Evolutionary conservation across 2,329 filamentous ascomycete genomes (phyloP), one percentile per base, ranked within the genome.

Genomic region (Pseudopithomyces maydicus): DNA sequence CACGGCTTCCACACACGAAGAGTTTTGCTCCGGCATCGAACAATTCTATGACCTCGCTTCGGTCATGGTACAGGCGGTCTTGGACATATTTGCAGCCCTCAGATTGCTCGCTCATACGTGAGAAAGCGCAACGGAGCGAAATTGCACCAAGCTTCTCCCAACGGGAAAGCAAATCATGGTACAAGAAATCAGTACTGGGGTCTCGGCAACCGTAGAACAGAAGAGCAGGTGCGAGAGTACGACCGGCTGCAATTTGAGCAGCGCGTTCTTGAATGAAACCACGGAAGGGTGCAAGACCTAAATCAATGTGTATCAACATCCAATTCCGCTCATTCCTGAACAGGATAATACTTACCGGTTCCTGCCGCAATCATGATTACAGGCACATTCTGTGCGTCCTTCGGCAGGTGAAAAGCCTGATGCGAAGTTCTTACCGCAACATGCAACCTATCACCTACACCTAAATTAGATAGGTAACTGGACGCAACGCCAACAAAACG

Each of bases 91-190:
- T 78, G 62, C 77, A 84, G 0, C 82, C 85, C 6, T 79, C 72
- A 0, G 81, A 81, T 11, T 66, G 46, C 4, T 74, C 71, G 2
- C 70, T 55, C 10, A 69, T 65, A 3, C 78, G 80, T 47, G 84
- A 87, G 68, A 83, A 91, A 0, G 88, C 87, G 60, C 85, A 81
- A 0, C 81, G 78, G 0, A 91, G 80, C 1, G 82, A 79, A 0
- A 91, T 86, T 0, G 82, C 86, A 2, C 88, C 88, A 0, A 79
- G 68, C 0, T 68, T 59, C 65, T 87, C 81, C 89, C 89, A 92
- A 6, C 68, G 70, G 14, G 81, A 79, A 3, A 90, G 73, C 59
- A 87, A 83, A 0, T 83, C 81, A 0, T 79, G 74, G 73, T 90
- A 90, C 0, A 90, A 67, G 39, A 85, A 80, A 61, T 90, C 88